Base-by-base conservation (phyloP, 345 rosid genomes). In the Streptanthus diversifolius region DNA sequence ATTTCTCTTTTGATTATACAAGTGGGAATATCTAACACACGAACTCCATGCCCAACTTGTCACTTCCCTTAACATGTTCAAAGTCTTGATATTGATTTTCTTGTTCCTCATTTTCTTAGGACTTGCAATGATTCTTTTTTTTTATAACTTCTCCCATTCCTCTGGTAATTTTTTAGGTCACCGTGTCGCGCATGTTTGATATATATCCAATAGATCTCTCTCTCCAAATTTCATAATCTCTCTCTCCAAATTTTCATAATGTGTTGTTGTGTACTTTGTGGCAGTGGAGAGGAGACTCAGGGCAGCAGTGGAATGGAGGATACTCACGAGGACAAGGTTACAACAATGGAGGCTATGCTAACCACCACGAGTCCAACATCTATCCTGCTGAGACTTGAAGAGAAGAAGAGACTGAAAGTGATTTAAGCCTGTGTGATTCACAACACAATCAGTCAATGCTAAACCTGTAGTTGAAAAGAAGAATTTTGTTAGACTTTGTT, bases 271-370 rank as follows among this genome's bases (percentile, higher is more conserved):
- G 3, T 60, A 54, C 29, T 47, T 14, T 58, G 68, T 70, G 64
- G 18, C 92, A 92, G 98, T 85, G 96, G 93, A 81, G 96, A 83
- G 84, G 82, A 47, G 91, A 90, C 74, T 74, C 78, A 21, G 61
- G 81, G 44, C 86, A 71, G 77, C 95, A 88, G 54, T 88, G 97
- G 97, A 86, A 86, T 18, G 97, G 96, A 32, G 85, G 77, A 68
- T 82, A 90, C 76, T 72, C 82, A 24, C 83, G 91, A 67, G 92
- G 88, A 63, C 89, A 86, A 59, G 86, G 84, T 48, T 88, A 85
- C 52, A 79, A 83, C 66, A 72, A 86, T 62, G 89, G 93, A 59
- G 90, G 93, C 44, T 82, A 90, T 59, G 82, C 83, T 58, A 74
- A 69, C 53, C 70, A 77, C 47, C 79, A 68, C 44, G 73, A 68